Evolutionary conservation across 2,329 filamentous ascomycete species (phyloP).

Genomic region (Penicillium sumatraense): DNA sequence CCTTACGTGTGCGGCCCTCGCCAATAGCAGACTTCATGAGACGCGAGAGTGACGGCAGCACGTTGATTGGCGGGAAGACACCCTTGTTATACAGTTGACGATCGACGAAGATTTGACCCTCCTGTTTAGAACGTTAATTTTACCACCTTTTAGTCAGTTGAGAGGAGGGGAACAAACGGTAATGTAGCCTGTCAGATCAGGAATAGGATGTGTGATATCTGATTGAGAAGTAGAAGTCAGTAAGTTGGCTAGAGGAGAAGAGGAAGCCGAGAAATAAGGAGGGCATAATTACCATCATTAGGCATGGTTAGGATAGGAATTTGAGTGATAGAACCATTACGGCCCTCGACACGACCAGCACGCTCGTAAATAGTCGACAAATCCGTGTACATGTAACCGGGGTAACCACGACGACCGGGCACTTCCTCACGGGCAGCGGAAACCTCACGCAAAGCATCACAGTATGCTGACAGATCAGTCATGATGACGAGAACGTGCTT

Average conservation of each 20-base stretch:
- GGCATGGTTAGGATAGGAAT: conserved; percentile 99
- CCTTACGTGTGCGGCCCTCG: conserved; percentile 93
- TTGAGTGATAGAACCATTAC: conserved; percentile 98
- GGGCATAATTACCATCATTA: conserved; percentile 72
- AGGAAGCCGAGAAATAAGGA: not conserved
- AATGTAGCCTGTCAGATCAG: conserved; percentile 98
- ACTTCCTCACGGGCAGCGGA: conserved; percentile 98
- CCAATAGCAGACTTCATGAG: conserved; percentile 99
- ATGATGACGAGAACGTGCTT: conserved; percentile 99
- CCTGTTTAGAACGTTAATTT: conserved; percentile 40
- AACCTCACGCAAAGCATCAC: conserved; percentile 97
- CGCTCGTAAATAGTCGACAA: conserved; percentile 99
- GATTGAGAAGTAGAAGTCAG: not conserved
- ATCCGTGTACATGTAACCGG: conserved; percentile 99
- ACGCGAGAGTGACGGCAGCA: conserved; percentile 94
- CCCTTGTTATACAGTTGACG: conserved; percentile 93
- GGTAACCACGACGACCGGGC: conserved; percentile 97
- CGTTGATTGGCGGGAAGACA: conserved; percentile 98
- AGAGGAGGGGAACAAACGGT: conserved; percentile 52
- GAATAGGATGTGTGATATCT: conserved; percentile 98
- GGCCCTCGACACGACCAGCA: conserved; percentile 93
- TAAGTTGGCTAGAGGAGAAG: conserved; percentile 8
- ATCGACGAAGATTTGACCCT: conserved; percentile 98
- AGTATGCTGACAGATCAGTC: conserved; percentile 97
- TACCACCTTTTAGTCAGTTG: not conserved